Evolutionary conservation across 192 early-diverging fungal species (phyloP), one percentile per base, ranked within the genome.

Genomic region (Backusella circina): DNA sequence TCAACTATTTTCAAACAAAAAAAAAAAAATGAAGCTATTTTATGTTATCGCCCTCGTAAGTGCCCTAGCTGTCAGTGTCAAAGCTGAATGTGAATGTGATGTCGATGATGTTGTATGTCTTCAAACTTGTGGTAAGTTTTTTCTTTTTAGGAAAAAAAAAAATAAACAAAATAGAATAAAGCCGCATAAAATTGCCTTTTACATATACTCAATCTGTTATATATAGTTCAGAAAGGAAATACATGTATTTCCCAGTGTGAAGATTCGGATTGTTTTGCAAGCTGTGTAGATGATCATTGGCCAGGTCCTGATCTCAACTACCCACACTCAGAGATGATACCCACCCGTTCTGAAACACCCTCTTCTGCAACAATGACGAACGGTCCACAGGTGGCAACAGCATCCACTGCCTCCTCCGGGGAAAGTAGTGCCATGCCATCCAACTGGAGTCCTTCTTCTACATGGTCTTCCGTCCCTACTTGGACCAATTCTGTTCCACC

Each of bases 281-380:
- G 38, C 23, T 74, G 73, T 65, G 38, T 74, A 3, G 36, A 64
- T 10, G 65, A 74, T 31, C 64, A 74, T n/a, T 74, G 73, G 73
- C 73, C 73, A 26, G 61, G 61, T 32, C 38, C 37, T 30, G 69
- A 71, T 50, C 69, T 41, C 30, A 71, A 16, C 8, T 71, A 65
- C 31, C 39, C 70, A 31, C 9, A 39, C 13, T 30, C 31, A 18
- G 67, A 23, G 0, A 26, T 16, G 26, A 26, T 32, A 4, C 7
- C 33, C 28, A 35, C 65, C 15, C 32, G 4, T 67, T 67, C 65
- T 67, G 33, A 67, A 21, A 18, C 65, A 33, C 65, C 65, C 5
- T 67, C 33, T 67, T 18, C 8, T 67, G 65, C 65, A 67, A 5
- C 65, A 31, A 67, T 67, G 65, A 67, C 33, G 16, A 67, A 18